These are phyloP conservation scores for Botrytis byssoidea DNA, from an alignment of 2,329 filamentous ascomycete species.

Conservation along the genomic window DNA sequence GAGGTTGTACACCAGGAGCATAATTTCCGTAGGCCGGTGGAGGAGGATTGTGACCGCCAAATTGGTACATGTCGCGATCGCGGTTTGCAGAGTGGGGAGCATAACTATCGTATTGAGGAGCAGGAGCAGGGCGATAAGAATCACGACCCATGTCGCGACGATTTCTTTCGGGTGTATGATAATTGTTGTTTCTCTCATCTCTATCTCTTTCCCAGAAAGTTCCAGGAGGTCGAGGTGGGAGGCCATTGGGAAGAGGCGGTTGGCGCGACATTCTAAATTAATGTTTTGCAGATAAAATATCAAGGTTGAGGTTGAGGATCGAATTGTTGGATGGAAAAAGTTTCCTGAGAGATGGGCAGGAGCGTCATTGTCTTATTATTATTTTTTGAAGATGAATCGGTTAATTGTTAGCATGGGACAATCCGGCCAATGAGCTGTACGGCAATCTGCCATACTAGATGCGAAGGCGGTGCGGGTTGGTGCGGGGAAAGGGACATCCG, in stretches of 20 bases:
- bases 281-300: neutral
- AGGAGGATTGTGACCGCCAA: slow-evolving; percentile 26
- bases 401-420: neutral
- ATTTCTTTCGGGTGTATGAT: neutral
- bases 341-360: neutral
- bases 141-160: slow-evolving; percentile 22
- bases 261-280: slow-evolving; percentile 32
- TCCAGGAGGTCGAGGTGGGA: slow-evolving; percentile 28
- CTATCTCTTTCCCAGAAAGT: neutral
- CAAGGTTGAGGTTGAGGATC: neutral
- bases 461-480: neutral
- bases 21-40: slow-evolving; percentile 16
- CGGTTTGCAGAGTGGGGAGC: slow-evolving; percentile 19
- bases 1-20: slow-evolving; percentile 26
- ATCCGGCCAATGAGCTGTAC: neutral
- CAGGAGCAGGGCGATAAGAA: slow-evolving; percentile 27
- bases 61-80: slow-evolving; percentile 30
- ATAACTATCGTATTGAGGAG: slow-evolving; percentile 15
- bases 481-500: neutral
- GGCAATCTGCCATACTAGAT: neutral
- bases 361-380: neutral
- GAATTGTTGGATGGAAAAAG: neutral
- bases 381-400: neutral
- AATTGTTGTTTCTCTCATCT: slow-evolving; percentile 11
- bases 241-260: slow-evolving; percentile 34